Percentiles rank a stretch among this genome's conserved stretches.
These are phyloP conservation scores for Trifolium subterraneum DNA, from an alignment of 306 rosid genomes.

Conservation along the genomic window DNA sequence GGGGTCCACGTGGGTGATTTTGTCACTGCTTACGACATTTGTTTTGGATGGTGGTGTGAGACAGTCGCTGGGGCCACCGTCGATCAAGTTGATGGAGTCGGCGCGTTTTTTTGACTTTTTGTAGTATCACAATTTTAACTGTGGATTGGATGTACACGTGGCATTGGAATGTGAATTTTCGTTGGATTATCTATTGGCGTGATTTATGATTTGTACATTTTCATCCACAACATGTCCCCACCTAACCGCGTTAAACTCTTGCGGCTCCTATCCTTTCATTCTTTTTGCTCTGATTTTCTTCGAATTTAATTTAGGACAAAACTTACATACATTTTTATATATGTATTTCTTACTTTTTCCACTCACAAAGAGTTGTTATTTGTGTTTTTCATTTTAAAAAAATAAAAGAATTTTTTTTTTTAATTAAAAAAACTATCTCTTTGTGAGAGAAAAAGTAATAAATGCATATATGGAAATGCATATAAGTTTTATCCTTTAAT, in stretches of 20 bases:
- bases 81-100: conserved; percentile 45
- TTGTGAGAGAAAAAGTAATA: too few species aligned
- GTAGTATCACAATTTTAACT: conserved; percentile 6
- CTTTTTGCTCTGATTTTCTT: too few species aligned
- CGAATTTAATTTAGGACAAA: too few species aligned
- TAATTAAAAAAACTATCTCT: too few species aligned
- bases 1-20: conserved; percentile 53
- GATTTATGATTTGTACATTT: conserved; percentile 42
- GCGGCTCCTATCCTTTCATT: neutral
- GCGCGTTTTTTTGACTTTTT: conserved; percentile 50
- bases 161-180: conserved; percentile 4
- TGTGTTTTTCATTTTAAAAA: too few species aligned
- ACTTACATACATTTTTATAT: too few species aligned
- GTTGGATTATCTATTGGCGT: conserved; percentile 43
- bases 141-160: conserved; percentile 47
- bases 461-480: too few species aligned
- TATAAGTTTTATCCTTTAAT: too few species aligned
- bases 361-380: too few species aligned
- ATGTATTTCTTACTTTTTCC: too few species aligned
- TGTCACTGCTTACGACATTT: conserved; percentile 86
- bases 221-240: conserved; percentile 41
- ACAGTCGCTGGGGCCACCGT: conserved; percentile 52
- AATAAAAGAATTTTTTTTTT: too few species aligned
- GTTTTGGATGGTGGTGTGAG: conserved; percentile 60
- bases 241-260: conserved; percentile 45